Percentiles rank a stretch among this genome's conserved stretches.
phyloP scores from a whole-genome alignment of 2,329 filamentous ascomycete species.

The Trichoderma afroharzianum region DNA sequence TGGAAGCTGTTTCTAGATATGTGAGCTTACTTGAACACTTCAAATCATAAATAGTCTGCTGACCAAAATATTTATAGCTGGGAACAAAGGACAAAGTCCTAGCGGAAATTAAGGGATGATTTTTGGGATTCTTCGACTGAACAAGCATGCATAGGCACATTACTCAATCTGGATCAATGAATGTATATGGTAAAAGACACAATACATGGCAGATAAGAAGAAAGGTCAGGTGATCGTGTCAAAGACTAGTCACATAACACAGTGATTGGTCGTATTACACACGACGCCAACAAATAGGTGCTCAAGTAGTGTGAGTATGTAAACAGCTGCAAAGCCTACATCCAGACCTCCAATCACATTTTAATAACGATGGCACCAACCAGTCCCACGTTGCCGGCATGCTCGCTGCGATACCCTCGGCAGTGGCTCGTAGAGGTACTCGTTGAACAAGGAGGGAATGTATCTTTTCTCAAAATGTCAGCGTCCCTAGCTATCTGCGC shows the following conservation, averaged over 20 bases:
- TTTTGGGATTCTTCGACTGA: not conserved
- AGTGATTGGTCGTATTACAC: not conserved
- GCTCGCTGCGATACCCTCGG: not conserved
- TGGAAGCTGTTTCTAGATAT: slow-evolving; percentile 48
- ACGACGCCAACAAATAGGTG: not conserved
- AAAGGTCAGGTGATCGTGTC: not conserved
- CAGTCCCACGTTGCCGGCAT: not conserved
- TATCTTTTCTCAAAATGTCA: not conserved
- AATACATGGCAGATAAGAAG: not conserved
- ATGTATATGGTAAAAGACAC: not conserved
- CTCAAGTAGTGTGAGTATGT: not conserved
- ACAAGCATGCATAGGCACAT: not conserved
- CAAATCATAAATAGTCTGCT: not conserved
- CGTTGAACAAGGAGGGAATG: not conserved
- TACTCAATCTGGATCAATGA: not conserved
- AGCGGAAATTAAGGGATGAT: not conserved
- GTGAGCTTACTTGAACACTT: slow-evolving; percentile 32
- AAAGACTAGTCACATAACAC: not conserved
- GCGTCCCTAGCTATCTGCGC: not conserved
- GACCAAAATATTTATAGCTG: not conserved
- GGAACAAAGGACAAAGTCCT: slow-evolving; percentile 5
- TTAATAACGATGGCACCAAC: not conserved
- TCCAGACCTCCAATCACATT: not conserved
- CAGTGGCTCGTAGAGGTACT: not conserved
- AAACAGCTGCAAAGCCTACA: not conserved